These are phyloP conservation scores for Tulasnella sp. DNA, from an alignment of 768 basidiomycete genomes.

Conservation along the genomic window DNA sequence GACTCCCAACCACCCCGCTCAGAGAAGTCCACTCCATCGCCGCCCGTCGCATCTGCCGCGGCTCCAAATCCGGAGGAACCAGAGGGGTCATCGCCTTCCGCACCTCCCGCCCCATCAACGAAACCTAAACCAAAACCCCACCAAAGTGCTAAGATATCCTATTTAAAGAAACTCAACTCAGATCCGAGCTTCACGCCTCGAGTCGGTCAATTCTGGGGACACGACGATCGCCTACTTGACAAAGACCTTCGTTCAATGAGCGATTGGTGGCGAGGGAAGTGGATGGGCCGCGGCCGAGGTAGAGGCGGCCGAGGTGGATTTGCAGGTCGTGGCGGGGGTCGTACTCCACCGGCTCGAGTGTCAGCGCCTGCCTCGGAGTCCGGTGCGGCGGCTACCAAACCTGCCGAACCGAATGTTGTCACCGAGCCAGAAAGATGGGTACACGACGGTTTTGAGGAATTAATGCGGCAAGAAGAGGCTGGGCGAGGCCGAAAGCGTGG, in stretches of 20 bases:
- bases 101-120: background rate
- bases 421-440: background rate
- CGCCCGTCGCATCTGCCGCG: conserved; percentile 27
- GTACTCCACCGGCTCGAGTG: background rate
- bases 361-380: background rate
- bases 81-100: background rate
- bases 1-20: conserved; percentile 25
- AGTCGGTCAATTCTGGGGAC: conserved; percentile 88
- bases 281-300: conserved; percentile 58
- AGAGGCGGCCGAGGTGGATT: conserved; percentile 22
- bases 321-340: conserved; percentile 2
- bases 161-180: conserved; percentile 64
- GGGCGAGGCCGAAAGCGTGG: background rate
- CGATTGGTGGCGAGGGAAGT: conserved; percentile 75
- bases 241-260: conserved; percentile 71
- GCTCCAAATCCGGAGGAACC: background rate
- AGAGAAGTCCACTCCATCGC: no score
- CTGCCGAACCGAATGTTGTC: background rate
- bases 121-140: conserved; percentile 25
- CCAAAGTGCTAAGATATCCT: conserved; percentile 68
- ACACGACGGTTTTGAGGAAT: conserved; percentile 15
- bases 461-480: background rate
- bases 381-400: background rate
- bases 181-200: conserved; percentile 86
- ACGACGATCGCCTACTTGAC: conserved; percentile 80